phyloP scores from a whole-genome alignment of 2,329 filamentous ascomycete genomes.

The Seiridium cupressi region DNA sequence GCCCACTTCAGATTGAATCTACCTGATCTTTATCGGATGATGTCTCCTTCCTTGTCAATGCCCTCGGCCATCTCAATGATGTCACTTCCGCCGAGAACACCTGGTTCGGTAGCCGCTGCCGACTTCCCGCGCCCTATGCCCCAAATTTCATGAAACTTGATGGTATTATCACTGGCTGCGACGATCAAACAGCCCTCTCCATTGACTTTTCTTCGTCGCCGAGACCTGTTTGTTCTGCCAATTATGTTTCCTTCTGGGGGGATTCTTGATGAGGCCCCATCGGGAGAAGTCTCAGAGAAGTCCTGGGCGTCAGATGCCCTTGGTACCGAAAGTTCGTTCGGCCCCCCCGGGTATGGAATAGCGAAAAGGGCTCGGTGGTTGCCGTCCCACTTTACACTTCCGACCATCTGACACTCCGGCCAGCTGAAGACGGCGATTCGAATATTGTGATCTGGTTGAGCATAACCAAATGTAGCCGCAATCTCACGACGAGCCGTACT shows the following conservation, averaged over 20 bases:
- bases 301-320: too few species aligned
- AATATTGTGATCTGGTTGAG: constrained; percentile 84
- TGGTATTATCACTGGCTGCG: constrained; percentile 84
- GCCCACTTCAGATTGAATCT: too few species aligned
- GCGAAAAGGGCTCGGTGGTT: constrained; percentile 81
- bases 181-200: constrained; percentile 85
- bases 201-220: constrained; percentile 47
- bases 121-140: constrained; percentile 54
- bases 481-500: constrained; percentile 83
- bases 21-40: constrained; percentile 58
- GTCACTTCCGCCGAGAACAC: constrained; percentile 76
- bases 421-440: constrained; percentile 92
- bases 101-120: constrained; percentile 47
- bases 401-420: constrained; percentile 85
- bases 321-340: too few species aligned
- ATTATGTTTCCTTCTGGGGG: not conserved
- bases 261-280: too few species aligned
- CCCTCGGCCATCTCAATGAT: constrained; percentile 82
- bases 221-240: constrained; percentile 17
- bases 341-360: constrained; percentile 71
- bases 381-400: constrained; percentile 79
- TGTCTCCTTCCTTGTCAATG: constrained; percentile 69
- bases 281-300: too few species aligned
- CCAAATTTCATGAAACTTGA: constrained; percentile 97
- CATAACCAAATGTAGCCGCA: constrained; percentile 89